Percentiles rank a stretch among this genome's conserved stretches.
Evolutionary conservation across 768 basidiomycete genomes (phyloP).

Genomic region (Gautieria morchelliformis): DNA sequence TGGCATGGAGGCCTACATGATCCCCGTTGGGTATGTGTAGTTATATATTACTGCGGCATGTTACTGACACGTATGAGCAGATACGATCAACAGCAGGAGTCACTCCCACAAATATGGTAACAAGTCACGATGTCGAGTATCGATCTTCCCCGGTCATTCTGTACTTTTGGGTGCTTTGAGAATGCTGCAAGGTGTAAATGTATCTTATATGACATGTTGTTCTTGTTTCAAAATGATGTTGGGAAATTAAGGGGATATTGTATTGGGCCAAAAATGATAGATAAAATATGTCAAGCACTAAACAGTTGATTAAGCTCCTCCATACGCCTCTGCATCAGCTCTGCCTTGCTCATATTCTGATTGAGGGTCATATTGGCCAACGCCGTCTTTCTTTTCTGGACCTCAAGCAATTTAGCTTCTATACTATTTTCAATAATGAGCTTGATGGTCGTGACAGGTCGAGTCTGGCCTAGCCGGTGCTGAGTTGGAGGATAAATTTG

Average conservation of each 20-base stretch:
- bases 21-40: conserved; percentile 40
- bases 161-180: neutral
- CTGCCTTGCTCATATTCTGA: conserved; percentile 78
- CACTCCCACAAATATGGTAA: conserved; percentile 10
- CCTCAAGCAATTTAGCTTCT: conserved; percentile 84
- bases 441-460: conserved; percentile 85
- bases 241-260: neutral
- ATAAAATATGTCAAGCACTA: conserved; percentile 6
- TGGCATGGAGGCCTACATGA: conserved; percentile 78
- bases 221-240: neutral
- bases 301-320: conserved; percentile 80
- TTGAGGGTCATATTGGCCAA: conserved; percentile 85
- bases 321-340: conserved; percentile 77
- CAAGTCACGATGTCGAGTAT: neutral
- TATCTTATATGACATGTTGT: neutral
- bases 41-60: conserved; percentile 8
- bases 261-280: neutral
- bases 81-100: conserved; percentile 7
- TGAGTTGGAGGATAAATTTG: conserved; percentile 21
- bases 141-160: neutral
- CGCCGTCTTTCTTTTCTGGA: conserved; percentile 91
- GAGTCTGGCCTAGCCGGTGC: conserved; percentile 94
- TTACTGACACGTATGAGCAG: conserved; percentile 8
- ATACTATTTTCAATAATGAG: conserved; percentile 92
- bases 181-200: neutral